Evolutionary conservation across 805 yeast genomes (phyloP).

Genomic region (Huiozyma sinensis): DNA sequence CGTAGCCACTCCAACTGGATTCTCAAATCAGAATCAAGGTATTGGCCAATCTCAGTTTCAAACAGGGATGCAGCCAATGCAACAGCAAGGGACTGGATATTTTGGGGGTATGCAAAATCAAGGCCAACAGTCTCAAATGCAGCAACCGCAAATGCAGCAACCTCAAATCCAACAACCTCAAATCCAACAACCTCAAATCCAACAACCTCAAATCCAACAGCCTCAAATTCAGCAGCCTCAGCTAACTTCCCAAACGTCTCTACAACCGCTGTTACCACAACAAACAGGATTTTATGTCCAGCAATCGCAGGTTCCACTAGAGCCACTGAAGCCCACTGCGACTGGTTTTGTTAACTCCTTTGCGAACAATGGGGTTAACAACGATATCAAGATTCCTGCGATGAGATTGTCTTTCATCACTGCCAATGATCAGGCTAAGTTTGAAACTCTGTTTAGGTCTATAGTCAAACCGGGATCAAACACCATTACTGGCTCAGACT

Average conservation of each 20-base stretch:
- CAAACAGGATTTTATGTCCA: constrained; percentile 39
- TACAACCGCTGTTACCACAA: constrained; percentile 24
- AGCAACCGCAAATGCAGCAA: background rate
- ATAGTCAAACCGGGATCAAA: constrained; percentile 49
- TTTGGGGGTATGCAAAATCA: no score
- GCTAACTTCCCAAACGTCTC: constrained; percentile 3
- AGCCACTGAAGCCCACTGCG: constrained; percentile 33
- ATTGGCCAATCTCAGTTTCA: no score
- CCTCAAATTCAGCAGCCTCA: constrained; percentile 8
- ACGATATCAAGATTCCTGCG: constrained; percentile 53
- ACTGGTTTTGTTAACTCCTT: constrained; percentile 38
- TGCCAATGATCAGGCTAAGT: constrained; percentile 74
- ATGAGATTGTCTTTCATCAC: constrained; percentile 79
- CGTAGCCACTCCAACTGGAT: no score
- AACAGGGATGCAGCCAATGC: background rate
- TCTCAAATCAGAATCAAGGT: no score
- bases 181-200: constrained; percentile 13
- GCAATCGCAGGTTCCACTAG: constrained; percentile 22
- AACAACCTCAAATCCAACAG: constrained; percentile 8
- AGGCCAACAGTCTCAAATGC: constrained; percentile 9
- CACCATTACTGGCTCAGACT: constrained; percentile 55
- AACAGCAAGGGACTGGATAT: background rate
- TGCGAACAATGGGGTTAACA: constrained; percentile 39
- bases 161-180: constrained; percentile 6
- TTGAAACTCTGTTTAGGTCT: constrained; percentile 72